These are phyloP conservation scores for Candida corydali DNA, from an alignment of 805 yeast species.

Conservation along the genomic window DNA sequence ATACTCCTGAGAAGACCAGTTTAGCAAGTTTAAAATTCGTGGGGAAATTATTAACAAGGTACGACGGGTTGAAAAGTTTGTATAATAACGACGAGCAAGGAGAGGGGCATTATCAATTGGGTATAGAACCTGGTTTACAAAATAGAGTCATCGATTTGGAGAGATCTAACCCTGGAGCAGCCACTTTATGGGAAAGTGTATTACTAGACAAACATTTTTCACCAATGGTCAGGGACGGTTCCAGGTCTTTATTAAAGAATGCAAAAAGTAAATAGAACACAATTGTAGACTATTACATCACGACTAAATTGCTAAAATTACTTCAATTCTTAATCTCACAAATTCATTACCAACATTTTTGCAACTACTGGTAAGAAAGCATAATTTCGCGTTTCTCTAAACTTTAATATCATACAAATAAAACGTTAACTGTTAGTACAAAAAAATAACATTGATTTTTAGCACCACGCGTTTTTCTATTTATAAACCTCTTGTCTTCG, in stretches of 20 bases:
- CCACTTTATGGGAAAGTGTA: constrained; percentile 85
- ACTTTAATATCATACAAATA: too few species aligned
- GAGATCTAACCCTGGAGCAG: constrained; percentile 80
- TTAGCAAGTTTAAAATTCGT: constrained; percentile 74
- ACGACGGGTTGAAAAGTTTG: constrained; percentile 68
- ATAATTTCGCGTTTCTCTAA: too few species aligned
- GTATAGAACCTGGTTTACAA: constrained; percentile 44
- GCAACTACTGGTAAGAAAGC: not conserved
- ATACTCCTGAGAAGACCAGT: constrained; percentile 84
- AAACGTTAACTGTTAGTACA: too few species aligned
- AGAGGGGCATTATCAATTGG: constrained; percentile 58
- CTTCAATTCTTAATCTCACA: not conserved
- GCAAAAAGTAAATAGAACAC: constrained; percentile 19
- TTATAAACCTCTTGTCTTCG: too few species aligned
- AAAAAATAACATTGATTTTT: too few species aligned
- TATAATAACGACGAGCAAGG: constrained; percentile 87
- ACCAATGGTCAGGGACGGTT: constrained; percentile 72
- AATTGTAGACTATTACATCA: too few species aligned
- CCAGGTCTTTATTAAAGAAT: constrained; percentile 37
- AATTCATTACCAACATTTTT: not conserved
- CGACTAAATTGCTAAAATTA: too few species aligned
- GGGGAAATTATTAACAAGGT: constrained; percentile 68
- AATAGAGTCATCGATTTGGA: constrained; percentile 50
- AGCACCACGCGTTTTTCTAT: too few species aligned
- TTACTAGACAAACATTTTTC: constrained; percentile 78